Conservation (phyloP, 1,139 yeast genomes). For the Komagataea norvegica region DNA sequence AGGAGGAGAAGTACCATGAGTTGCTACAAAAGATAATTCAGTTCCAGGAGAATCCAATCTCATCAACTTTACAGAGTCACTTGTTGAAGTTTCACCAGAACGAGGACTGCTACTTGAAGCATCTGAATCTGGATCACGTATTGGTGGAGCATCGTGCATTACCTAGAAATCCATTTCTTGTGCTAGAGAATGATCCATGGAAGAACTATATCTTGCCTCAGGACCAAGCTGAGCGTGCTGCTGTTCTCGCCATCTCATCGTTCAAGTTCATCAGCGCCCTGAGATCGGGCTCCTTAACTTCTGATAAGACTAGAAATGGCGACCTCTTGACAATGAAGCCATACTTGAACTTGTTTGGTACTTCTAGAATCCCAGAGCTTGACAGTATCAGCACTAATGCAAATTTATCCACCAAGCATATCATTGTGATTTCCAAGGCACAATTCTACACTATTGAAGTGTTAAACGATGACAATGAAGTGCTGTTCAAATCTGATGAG, state of each 20-base stretch:
- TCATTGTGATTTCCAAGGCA: constrained; percentile 54
- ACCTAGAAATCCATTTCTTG: constrained; percentile 71
- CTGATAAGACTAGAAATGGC: constrained; percentile 51
- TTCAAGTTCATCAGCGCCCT: constrained; percentile 60
- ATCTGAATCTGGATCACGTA: constrained; percentile 48
- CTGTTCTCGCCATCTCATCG: constrained; percentile 60
- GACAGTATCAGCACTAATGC: constrained; percentile 37
- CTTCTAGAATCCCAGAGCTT: constrained; percentile 55
- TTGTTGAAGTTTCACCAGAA: constrained; percentile 38
- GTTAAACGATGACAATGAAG: constrained; percentile 37
- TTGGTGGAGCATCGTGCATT: constrained; percentile 67
- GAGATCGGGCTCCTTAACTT: constrained; percentile 47
- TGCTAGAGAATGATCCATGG: constrained; percentile 69
- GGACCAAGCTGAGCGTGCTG: constrained; percentile 61
- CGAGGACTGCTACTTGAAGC: constrained; percentile 55
- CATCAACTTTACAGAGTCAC: constrained; percentile 50
- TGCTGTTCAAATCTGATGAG: constrained; percentile 53
- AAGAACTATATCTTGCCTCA: constrained; percentile 46
- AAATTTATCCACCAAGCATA: constrained; percentile 39
- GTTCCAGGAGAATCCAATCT: constrained; percentile 39
- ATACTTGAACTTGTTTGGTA: constrained; percentile 60
- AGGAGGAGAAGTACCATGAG: constrained; percentile 11
- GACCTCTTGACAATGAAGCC: constrained; percentile 63
- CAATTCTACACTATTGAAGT: constrained; percentile 63
- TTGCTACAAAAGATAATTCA: constrained; percentile 35